Evolutionary conservation across 805 yeast species (phyloP).

Genomic region (Zygosaccharomyces bailii): DNA sequence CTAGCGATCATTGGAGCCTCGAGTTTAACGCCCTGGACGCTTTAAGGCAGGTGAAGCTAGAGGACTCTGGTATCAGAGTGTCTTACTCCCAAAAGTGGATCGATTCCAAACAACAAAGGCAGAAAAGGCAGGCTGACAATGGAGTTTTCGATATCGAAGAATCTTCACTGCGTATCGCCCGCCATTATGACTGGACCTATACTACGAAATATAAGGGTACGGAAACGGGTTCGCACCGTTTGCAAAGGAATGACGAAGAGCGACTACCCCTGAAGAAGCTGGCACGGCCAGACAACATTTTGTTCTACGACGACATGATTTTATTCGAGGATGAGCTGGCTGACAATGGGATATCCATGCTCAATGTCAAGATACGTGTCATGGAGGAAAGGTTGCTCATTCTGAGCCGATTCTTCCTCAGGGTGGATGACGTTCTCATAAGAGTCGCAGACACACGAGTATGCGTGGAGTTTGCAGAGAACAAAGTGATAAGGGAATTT

Average conservation of each 20-base stretch:
- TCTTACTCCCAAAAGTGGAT: slow-evolving; percentile 88
- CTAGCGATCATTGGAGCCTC: slow-evolving; percentile 43
- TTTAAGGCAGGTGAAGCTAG: slow-evolving; percentile 48
- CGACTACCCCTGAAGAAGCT: slow-evolving; percentile 69
- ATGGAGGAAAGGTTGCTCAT: slow-evolving; percentile 78
- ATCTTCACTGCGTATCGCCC: slow-evolving; percentile 56
- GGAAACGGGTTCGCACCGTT: slow-evolving; percentile 12
- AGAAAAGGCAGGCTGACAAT: slow-evolving; percentile 16
- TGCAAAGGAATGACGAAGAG: slow-evolving; percentile 33
- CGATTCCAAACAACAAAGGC: slow-evolving; percentile 38
- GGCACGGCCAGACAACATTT: slow-evolving; percentile 73
- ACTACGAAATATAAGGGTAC: slow-evolving; percentile 75
- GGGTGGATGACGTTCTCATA: slow-evolving; percentile 87
- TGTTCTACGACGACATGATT: slow-evolving; percentile 84
- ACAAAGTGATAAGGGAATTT: slow-evolving; percentile 68
- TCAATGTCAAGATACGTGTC: slow-evolving; percentile 77
- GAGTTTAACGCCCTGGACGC: slow-evolving; percentile 75
- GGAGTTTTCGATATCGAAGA: slow-evolving; percentile 31
- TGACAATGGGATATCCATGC: slow-evolving; percentile 85
- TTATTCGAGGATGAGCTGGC: slow-evolving; percentile 94
- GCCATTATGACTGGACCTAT: slow-evolving; percentile 97
- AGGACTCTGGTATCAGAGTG: slow-evolving; percentile 61
- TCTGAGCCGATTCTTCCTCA: slow-evolving; percentile 70
- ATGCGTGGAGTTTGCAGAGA: slow-evolving; percentile 60
- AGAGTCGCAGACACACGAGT: slow-evolving; percentile 82